Evolutionary conservation across 2,329 filamentous ascomycete species (phyloP).

Genomic region (Diplocarpon rosae): DNA sequence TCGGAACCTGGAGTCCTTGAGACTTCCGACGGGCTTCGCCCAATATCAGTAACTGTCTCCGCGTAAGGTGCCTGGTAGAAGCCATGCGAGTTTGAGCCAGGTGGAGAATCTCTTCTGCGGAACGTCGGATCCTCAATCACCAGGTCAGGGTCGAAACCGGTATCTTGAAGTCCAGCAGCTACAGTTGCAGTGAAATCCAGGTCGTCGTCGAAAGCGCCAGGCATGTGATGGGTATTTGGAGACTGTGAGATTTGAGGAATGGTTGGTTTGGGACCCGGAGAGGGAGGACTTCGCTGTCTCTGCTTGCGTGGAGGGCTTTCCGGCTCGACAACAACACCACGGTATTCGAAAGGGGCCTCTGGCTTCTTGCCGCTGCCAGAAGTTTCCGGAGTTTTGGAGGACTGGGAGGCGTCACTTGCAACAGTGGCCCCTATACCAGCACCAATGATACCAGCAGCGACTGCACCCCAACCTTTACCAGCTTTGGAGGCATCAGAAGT

Average conservation of each 20-base stretch:
- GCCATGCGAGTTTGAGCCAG: slow-evolving; percentile 41
- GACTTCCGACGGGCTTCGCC: slow-evolving; percentile 13
- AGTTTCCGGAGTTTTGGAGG: slow-evolving; percentile 11
- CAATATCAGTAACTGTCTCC: slow-evolving; percentile 37
- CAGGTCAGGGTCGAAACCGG: slow-evolving; percentile 60
- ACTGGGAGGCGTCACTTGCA: slow-evolving; percentile 16
- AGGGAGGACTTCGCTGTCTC: slow-evolving; percentile 32
- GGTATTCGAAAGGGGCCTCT: slow-evolving; percentile 21
- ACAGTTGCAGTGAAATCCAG: slow-evolving; percentile 59
- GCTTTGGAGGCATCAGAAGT: slow-evolving; percentile 1
- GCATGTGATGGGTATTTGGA: slow-evolving; percentile 38
- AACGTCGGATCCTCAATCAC: slow-evolving; percentile 57
- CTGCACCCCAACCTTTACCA: slow-evolving; percentile 38
- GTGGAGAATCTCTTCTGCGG: slow-evolving; percentile 51
- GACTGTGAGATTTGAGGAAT: slow-evolving; percentile 23
- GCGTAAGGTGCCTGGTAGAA: slow-evolving; percentile 39
- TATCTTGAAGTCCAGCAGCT: slow-evolving; percentile 56
- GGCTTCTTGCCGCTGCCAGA: slow-evolving; percentile 3
- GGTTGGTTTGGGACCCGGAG: slow-evolving; percentile 45
- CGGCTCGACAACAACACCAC: slow-evolving; percentile 20
- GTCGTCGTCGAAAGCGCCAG: slow-evolving; percentile 56
- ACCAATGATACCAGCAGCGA: slow-evolving; percentile 39
- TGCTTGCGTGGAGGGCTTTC: slow-evolving; percentile 14
- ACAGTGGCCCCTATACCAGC: slow-evolving; percentile 28
- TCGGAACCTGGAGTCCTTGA: slow-evolving; percentile 14